Conservation (phyloP, 176 grass and related monocot species). For the Carex parvula region DNA sequence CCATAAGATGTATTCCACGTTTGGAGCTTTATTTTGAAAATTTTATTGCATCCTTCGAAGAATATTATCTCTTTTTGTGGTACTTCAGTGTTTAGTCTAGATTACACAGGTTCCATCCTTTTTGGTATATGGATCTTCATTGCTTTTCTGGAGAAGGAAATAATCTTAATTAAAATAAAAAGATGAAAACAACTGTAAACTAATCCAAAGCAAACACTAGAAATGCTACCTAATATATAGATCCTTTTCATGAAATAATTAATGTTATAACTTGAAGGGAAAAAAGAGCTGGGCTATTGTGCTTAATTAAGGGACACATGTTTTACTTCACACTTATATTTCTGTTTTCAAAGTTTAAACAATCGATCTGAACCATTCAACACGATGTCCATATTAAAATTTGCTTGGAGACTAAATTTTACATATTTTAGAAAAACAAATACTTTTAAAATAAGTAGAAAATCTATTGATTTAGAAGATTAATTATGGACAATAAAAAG, state of each 20-base stretch:
- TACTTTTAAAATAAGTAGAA: too few species aligned
- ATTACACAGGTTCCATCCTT: neutral
- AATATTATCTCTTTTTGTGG: neutral
- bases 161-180: neutral
- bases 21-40: neutral
- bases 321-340: too few species aligned
- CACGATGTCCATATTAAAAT: too few species aligned
- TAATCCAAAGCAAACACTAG: neutral
- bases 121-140: neutral
- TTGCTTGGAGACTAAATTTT: too few species aligned
- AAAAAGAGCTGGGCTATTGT: too few species aligned
- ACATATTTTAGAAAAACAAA: too few species aligned
- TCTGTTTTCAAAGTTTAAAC: too few species aligned
- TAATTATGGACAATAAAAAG: too few species aligned
- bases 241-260: neutral
- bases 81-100: neutral
- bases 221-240: neutral
- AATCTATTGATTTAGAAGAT: too few species aligned
- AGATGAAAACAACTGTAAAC: neutral
- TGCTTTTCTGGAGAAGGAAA: neutral
- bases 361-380: too few species aligned
- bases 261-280: too few species aligned
- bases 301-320: too few species aligned
- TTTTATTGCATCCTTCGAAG: neutral
- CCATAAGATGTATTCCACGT: neutral